Conservation (phyloP, 768 basidiomycete genomes). For the Pisolithus orientalis region DNA sequence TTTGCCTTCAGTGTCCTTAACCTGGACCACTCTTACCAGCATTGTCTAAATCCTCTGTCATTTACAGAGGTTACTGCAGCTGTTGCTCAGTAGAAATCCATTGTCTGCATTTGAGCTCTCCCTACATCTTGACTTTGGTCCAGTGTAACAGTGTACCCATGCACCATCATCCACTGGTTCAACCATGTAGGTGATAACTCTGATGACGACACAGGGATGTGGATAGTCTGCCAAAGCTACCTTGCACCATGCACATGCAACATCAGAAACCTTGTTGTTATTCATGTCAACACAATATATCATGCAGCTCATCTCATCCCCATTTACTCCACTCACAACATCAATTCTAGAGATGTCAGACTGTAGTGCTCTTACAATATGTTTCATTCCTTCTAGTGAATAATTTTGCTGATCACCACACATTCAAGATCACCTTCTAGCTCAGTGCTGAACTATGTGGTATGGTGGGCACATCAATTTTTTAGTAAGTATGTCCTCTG, state of each 20-base stretch:
- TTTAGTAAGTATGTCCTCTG: no score
- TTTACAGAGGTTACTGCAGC: no score
- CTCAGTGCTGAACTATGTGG: not conserved
- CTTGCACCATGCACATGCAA: not conserved
- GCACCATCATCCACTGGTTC: conserved; percentile 21
- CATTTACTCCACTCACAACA: conserved; percentile 10
- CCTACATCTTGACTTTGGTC: no score
- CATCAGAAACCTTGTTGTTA: conserved; percentile 7
- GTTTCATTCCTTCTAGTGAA: conserved; percentile 6
- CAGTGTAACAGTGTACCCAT: conserved; percentile 15
- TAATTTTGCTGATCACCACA: conserved; percentile 23
- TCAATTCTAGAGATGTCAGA: conserved; percentile 8
- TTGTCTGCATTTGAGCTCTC: no score
- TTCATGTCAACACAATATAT: conserved; percentile 25
- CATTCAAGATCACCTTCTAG: conserved; percentile 18
- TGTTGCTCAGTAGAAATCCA: no score
- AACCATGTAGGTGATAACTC: conserved; percentile 8
- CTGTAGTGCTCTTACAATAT: conserved; percentile 15
- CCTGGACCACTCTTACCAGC: no score
- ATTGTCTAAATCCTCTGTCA: no score
- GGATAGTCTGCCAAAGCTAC: conserved; percentile 14
- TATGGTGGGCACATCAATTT: no score
- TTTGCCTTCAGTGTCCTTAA: no score
- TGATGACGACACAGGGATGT: conserved; percentile 22
- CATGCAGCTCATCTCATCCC: conserved; percentile 2